phyloP scores from a whole-genome alignment of 1,284 basidiomycete species.

The Bondarzewia mesenterica region DNA sequence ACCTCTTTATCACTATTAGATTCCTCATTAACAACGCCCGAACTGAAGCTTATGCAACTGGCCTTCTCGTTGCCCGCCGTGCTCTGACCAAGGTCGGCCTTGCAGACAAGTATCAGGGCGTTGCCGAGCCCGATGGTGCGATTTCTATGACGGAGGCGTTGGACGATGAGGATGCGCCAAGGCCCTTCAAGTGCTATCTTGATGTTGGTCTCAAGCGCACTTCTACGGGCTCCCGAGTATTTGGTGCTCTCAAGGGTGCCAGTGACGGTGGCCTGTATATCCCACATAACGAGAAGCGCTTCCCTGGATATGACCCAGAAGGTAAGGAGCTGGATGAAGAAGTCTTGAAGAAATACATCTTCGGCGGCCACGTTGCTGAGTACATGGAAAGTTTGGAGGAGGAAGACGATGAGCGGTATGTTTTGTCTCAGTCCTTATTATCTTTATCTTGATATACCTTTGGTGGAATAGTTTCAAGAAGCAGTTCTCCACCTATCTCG shows the following conservation, averaged over 20 bases:
- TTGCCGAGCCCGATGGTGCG: slow-evolving; percentile 87
- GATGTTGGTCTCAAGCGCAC: slow-evolving; percentile 98
- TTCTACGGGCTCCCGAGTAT: slow-evolving; percentile 96
- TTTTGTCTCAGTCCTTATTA: slow-evolving; percentile 3
- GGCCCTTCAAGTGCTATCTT: slow-evolving; percentile 98
- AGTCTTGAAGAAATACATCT: slow-evolving; percentile 96
- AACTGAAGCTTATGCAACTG: slow-evolving; percentile 88
- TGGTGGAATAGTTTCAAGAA: slow-evolving; percentile 79
- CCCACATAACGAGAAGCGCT: slow-evolving; percentile 96
- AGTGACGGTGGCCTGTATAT: slow-evolving; percentile 98
- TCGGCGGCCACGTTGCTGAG: slow-evolving; percentile 96
- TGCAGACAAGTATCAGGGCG: slow-evolving; percentile 98
- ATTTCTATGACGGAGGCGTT: slow-evolving; percentile 77
- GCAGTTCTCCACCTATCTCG: slow-evolving; percentile 94
- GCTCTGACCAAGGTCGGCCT: slow-evolving; percentile 94
- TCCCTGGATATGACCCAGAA: slow-evolving; percentile 97
- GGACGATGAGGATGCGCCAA: slow-evolving; percentile 89
- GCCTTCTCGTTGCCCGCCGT: slow-evolving; percentile 91
- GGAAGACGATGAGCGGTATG: slow-evolving; percentile 94
- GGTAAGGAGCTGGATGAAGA: slow-evolving; percentile 92
- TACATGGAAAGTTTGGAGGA: slow-evolving; percentile 99
- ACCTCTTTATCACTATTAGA: not conserved
- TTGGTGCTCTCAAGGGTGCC: slow-evolving; percentile 99
- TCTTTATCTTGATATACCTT: not conserved
- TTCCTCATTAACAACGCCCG: not conserved